These are phyloP conservation scores for Yamadazyma dendronema DNA, from an alignment of 1,139 yeast species.

Conservation along the genomic window DNA sequence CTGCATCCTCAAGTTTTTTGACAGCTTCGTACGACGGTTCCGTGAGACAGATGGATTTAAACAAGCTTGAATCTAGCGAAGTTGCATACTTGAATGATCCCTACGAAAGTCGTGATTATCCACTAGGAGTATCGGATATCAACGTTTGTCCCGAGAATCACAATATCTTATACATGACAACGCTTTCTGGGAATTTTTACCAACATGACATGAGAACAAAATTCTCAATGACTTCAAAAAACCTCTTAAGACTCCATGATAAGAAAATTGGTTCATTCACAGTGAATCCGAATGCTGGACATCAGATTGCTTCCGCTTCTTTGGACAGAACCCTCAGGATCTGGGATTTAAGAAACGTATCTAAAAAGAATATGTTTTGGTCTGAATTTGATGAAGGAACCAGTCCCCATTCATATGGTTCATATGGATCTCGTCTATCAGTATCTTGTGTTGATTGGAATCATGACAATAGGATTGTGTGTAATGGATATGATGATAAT, in stretches of 20 bases:
- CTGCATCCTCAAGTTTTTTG: constrained; percentile 51
- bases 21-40: constrained; percentile 88
- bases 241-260: constrained; percentile 65
- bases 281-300: constrained; percentile 59
- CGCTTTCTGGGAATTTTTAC: constrained; percentile 76
- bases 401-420: constrained; percentile 58
- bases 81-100: constrained; percentile 53
- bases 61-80: constrained; percentile 58
- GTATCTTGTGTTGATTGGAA: constrained; percentile 90
- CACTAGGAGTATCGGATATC: constrained; percentile 63
- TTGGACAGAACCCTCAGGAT: constrained; percentile 78
- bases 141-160: constrained; percentile 43
- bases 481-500: constrained; percentile 91
- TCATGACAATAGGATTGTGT: constrained; percentile 67
- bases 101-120: constrained; percentile 31
- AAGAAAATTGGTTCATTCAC: constrained; percentile 89
- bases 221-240: constrained; percentile 26
- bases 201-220: constrained; percentile 62
- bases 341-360: constrained; percentile 75
- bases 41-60: constrained; percentile 67
- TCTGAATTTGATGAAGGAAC: constrained; percentile 34
- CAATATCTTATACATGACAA: constrained; percentile 66
- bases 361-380: constrained; percentile 37
- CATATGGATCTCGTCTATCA: constrained; percentile 71
- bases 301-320: constrained; percentile 81